Base-by-base conservation (phyloP, 208 protist species). In the Phytomonas sp. region DNA sequence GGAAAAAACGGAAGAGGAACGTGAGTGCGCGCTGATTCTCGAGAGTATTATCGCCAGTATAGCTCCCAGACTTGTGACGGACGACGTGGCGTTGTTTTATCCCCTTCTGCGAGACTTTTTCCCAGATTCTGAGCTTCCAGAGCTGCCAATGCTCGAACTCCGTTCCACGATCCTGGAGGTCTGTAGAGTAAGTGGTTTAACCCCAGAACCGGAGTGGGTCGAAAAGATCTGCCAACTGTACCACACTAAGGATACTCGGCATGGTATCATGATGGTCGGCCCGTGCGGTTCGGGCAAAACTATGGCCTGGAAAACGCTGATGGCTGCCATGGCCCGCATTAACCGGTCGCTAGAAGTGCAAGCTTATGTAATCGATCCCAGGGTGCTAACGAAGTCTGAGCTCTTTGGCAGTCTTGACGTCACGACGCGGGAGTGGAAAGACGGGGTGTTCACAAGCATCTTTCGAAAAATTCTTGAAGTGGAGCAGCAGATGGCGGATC, bases 181-280 rank as follows among this genome's bases (percentile, higher is more conserved):
- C 23, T 98, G 95, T 72, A 67, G 76, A 19, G 84, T 89, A 62
- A 82, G 73, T 34, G 86, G 85, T 31, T 79, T 92, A 52, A 52
- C 70, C n/a, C 73, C 84, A 1, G 81, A 78, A 5, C 64, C 79
- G 19, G 81, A 81, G 36, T 99, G 98, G 97, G 75, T 99, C 29
- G 97, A 98, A 42, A 99, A 99, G 87, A 80, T 99, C 2, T 77
- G 98, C 59, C 99, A 99, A 81, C 80, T 99, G 5, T 92, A 98
- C 73, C 89, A 98, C 78, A 99, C 99, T 37, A 94, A 98, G 72
- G 72, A 85, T n/a, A 93, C 99, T 34, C 89, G 98, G 59, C 98
- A 99, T 69, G 99, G 99, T 63, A 75, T 99, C 42, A 99, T 99
- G 98, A 76, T 99, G 36, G 98, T 99, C 8, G 99, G 99, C n/a